Evolutionary conservation across 306 rosid genomes (phyloP).

Genomic region (Abrus pulchellus): DNA sequence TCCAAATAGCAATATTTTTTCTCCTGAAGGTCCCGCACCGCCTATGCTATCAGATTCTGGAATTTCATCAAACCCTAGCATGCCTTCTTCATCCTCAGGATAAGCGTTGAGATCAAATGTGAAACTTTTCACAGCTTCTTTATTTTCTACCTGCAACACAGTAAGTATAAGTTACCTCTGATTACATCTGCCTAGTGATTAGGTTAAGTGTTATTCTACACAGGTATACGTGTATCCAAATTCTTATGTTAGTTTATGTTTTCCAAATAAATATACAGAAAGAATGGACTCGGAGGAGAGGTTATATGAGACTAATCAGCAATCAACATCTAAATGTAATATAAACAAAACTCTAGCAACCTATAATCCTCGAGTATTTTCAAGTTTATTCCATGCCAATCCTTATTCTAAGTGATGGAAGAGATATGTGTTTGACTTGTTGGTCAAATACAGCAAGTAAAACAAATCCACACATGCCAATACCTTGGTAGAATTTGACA

Average conservation of each 20-base stretch:
- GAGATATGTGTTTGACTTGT: neutral
- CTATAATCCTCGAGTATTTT: neutral
- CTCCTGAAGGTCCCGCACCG: neutral
- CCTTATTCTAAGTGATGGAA: neutral
- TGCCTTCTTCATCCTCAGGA: conserved; percentile 22
- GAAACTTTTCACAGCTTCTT: neutral
- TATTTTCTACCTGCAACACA: conserved; percentile 30
- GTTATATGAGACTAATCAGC: neutral
- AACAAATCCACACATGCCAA: neutral
- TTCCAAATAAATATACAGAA: neutral
- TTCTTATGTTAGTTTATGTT: neutral
- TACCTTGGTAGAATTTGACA: conserved; percentile 32
- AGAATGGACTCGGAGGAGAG: neutral
- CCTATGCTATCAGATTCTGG: neutral
- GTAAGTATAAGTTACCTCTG: neutral
- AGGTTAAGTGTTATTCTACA: neutral
- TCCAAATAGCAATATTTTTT: neutral
- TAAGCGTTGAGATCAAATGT: conserved; percentile 36
- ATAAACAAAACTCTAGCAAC: neutral
- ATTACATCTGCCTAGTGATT: conserved; percentile 2
- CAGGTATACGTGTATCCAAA: neutral
- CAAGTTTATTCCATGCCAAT: neutral
- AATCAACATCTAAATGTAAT: conserved; percentile 24
- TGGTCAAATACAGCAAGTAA: neutral
- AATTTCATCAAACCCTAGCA: conserved; percentile 11